These are phyloP conservation scores for Ascochyta fabae DNA, from an alignment of 2,329 filamentous ascomycete genomes.

Conservation along the genomic window DNA sequence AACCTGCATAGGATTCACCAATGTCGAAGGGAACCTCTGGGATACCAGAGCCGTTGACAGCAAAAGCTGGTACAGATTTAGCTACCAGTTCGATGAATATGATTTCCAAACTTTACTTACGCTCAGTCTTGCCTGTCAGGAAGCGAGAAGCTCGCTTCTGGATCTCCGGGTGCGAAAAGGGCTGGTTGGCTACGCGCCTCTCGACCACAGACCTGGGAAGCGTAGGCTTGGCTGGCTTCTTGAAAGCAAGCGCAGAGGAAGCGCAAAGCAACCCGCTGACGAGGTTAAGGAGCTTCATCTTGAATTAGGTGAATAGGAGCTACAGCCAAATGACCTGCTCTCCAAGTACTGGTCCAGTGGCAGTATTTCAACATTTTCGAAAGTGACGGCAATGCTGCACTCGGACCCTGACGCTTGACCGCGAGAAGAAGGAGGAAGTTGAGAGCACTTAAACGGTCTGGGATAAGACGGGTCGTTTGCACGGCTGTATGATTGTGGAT, in stretches of 20 bases:
- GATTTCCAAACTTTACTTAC: slow-evolving; percentile 21
- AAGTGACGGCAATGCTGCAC: slow-evolving; percentile 20
- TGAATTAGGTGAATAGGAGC: slow-evolving; percentile 19
- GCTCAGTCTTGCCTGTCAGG: slow-evolving; percentile 43
- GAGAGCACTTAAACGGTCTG: not conserved
- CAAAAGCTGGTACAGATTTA: slow-evolving; percentile 59
- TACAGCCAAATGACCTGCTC: slow-evolving; percentile 4
- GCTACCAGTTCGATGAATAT: not conserved
- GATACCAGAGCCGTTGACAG: slow-evolving; percentile 68
- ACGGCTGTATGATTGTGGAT: slow-evolving; percentile 1
- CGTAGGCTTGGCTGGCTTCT: slow-evolving; percentile 34
- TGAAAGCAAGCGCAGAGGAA: slow-evolving; percentile 39
- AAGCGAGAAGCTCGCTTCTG: slow-evolving; percentile 42
- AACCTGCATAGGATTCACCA: slow-evolving; percentile 69
- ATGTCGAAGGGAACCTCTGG: slow-evolving; percentile 75
- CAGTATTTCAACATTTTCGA: slow-evolving; percentile 27
- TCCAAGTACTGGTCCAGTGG: not conserved
- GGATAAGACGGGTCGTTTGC: not conserved
- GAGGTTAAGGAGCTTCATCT: slow-evolving; percentile 43
- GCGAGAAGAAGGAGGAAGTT: slow-evolving; percentile 25
- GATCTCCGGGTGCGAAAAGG: slow-evolving; percentile 42
- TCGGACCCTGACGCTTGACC: slow-evolving; percentile 21
- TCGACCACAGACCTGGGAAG: slow-evolving; percentile 37
- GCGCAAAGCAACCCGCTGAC: slow-evolving; percentile 39
- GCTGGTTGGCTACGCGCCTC: slow-evolving; percentile 32